These are phyloP conservation scores for Lactarius sp. DNA, from an alignment of 768 basidiomycete genomes.

Conservation along the genomic window DNA sequence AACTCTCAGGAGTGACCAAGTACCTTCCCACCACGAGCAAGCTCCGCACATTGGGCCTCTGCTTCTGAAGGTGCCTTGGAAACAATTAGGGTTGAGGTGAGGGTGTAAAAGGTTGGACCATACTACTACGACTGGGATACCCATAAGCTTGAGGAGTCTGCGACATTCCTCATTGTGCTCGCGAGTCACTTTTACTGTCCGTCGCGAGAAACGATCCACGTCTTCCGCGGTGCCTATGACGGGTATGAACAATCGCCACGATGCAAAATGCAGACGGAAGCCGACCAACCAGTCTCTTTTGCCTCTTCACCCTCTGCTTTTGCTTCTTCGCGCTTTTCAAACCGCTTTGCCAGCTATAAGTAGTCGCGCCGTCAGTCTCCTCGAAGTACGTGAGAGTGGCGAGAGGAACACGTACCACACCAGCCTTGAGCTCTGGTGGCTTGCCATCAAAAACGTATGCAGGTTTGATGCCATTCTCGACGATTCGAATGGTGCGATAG, in stretches of 20 bases:
- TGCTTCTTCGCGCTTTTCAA: conserved; percentile 84
- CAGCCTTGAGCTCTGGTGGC: conserved; percentile 94
- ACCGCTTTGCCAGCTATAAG: conserved; percentile 88
- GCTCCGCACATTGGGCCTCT: conserved; percentile 97
- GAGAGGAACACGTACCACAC: conserved; percentile 63
- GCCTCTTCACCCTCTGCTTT: conserved; percentile 95
- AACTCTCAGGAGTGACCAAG: neutral
- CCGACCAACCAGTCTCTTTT: conserved; percentile 71
- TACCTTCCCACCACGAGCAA: conserved; percentile 93
- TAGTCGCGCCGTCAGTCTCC: neutral
- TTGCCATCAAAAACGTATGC: conserved; percentile 98
- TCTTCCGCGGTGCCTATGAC: conserved; percentile 77
- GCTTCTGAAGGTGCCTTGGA: conserved; percentile 94
- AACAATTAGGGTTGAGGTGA: neutral
- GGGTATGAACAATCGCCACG: neutral
- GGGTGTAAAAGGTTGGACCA: conserved; percentile 30
- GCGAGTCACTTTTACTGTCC: conserved; percentile 90
- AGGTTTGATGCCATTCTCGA: conserved; percentile 98
- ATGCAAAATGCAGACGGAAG: neutral
- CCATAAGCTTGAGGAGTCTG: conserved; percentile 85
- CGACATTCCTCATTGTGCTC: conserved; percentile 97
- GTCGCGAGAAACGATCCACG: conserved; percentile 80
- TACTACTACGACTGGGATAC: conserved; percentile 91
- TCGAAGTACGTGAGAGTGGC: no score
- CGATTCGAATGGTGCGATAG: conserved; percentile 95